These are phyloP conservation scores for Vaccinium vitisidaea DNA, from an alignment of 148 eudicot genomes.

Conservation along the genomic window DNA sequence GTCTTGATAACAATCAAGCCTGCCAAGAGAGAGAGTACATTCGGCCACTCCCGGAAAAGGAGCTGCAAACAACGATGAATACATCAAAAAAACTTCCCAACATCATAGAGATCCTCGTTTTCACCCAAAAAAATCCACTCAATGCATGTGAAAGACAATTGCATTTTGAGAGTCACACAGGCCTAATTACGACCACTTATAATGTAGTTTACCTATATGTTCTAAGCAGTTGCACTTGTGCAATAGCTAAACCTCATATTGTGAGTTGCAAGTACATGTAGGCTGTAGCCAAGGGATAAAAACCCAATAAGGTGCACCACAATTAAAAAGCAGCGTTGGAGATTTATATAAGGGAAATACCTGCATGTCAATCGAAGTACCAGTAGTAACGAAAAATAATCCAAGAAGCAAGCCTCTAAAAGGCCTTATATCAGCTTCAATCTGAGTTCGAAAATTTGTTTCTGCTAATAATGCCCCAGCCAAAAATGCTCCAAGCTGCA, in stretches of 20 bases:
- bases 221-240: not conserved
- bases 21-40: constrained; percentile 78
- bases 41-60: constrained; percentile 93
- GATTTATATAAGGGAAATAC: constrained; percentile 30
- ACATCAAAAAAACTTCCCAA: not conserved
- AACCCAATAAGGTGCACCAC: not conserved
- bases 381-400: constrained; percentile 92
- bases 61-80: constrained; percentile 46
- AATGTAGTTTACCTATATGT: not conserved
- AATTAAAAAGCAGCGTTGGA: constrained; percentile 7
- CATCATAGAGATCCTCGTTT: not conserved
- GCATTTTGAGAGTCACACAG: not conserved
- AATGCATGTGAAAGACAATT: not conserved
- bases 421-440: constrained; percentile 98
- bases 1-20: constrained; percentile 93
- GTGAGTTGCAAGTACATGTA: not conserved
- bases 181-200: not conserved
- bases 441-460: constrained; percentile 95
- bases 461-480: constrained; percentile 97
- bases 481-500: constrained; percentile 97
- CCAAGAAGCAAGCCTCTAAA: constrained; percentile 97
- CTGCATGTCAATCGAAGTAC: constrained; percentile 95
- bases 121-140: not conserved
- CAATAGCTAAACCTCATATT: not conserved
- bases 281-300: not conserved